These are phyloP conservation scores for Hyaloscypha hepaticicola DNA, from an alignment of 495 filamentous ascomycete species.

Conservation along the genomic window DNA sequence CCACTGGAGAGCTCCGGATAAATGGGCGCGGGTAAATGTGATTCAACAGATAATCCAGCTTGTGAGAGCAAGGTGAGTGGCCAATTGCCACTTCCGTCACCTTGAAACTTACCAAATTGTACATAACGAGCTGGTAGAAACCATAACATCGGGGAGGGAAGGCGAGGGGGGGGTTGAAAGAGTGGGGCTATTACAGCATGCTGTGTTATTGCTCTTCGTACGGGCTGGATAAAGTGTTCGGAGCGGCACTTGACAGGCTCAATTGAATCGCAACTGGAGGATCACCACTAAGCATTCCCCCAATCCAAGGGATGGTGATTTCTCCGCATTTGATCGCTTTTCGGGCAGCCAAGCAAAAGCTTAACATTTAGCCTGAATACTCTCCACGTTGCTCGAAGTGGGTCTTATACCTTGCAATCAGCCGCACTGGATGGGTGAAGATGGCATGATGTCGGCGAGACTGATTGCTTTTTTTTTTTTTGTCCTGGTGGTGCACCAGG, in stretches of 20 bases:
- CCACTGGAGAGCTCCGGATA: slow-evolving; percentile 29
- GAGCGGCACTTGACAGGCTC: slow-evolving; percentile 16
- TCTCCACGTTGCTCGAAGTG: not conserved
- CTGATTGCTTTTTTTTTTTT: not conserved
- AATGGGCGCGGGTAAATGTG: slow-evolving; percentile 11
- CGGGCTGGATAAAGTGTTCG: not conserved
- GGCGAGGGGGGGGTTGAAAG: not conserved
- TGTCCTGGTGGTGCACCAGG: too few species aligned
- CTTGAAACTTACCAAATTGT: not conserved
- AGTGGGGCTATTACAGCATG: not conserved
- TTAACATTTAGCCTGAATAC: not conserved
- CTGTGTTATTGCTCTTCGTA: not conserved
- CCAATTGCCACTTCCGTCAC: not conserved
- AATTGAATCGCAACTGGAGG: slow-evolving; percentile 6
- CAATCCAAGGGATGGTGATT: not conserved
- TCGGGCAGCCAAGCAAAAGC: not conserved
- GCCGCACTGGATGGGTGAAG: not conserved
- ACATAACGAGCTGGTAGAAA: not conserved
- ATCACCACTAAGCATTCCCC: slow-evolving; percentile 5
- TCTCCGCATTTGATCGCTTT: slow-evolving; percentile 6
- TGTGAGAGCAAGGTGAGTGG: not conserved
- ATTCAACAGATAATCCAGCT: not conserved
- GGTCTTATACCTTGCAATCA: not conserved
- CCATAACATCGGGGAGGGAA: not conserved
- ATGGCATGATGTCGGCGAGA: not conserved